Conservation (phyloP, 148 eudicot genomes). For the Chenopodium berlandieri region DNA sequence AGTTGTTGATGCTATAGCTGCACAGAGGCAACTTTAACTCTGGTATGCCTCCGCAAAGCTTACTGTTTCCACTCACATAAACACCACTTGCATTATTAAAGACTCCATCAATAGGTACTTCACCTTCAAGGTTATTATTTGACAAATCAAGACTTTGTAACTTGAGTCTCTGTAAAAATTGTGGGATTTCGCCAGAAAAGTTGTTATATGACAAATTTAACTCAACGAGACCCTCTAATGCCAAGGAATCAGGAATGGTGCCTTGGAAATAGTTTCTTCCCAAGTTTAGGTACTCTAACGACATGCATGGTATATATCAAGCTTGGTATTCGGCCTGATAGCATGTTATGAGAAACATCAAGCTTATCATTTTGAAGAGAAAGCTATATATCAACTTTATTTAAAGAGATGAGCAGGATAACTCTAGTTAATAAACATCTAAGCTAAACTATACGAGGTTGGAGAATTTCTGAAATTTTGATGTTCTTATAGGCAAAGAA, state of each 20-base stretch:
- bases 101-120: constrained; percentile 32
- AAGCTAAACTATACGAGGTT: too few relatives aligned
- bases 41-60: constrained; percentile 41
- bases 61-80: constrained; percentile 30
- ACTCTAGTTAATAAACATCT: too few relatives aligned
- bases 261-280: constrained; percentile 33
- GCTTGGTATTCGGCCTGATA: constrained; percentile 32
- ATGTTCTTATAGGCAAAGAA: too few relatives aligned
- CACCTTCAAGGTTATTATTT: constrained; percentile 40
- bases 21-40: constrained; percentile 30
- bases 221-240: constrained; percentile 17
- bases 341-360: constrained; percentile 26
- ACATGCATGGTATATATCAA: constrained; percentile 30
- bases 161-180: constrained; percentile 6
- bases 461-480: too few relatives aligned
- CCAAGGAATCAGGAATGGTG: constrained; percentile 24
- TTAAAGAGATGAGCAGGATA: too few relatives aligned
- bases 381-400: too few relatives aligned
- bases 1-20: not conserved
- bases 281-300: constrained; percentile 19
- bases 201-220: constrained; percentile 29
- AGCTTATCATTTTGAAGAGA: too few relatives aligned
- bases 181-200: constrained; percentile 32
- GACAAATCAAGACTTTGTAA: constrained; percentile 25
- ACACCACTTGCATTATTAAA: constrained; percentile 32